phyloP scores from a whole-genome alignment of 306 rosid species.

The Trichosanthes truncata region DNA sequence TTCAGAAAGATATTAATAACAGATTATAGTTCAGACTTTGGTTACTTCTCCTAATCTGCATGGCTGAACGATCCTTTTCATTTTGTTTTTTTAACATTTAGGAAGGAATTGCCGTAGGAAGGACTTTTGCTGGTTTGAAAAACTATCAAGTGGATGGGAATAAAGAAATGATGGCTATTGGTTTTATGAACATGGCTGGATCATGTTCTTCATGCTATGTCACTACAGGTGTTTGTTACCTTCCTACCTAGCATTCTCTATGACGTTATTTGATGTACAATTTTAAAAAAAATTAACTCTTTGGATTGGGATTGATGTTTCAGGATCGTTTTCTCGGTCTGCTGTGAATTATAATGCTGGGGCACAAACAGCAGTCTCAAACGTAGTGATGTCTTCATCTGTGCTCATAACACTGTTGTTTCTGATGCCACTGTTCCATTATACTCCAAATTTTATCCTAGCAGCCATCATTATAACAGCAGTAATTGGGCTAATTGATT shows the following conservation, averaged over 20 bases:
- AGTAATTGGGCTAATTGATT: conserved; percentile 77
- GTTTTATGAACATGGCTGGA: conserved; percentile 92
- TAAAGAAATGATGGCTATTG: conserved; percentile 99
- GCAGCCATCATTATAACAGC: conserved; percentile 94
- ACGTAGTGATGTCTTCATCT: conserved; percentile 78
- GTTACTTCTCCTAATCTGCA: background rate
- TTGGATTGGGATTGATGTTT: background rate
- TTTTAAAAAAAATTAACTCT: background rate
- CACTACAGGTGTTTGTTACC: conserved; percentile 53
- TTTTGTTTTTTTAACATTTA: conserved; percentile 9
- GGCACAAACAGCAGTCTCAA: conserved; percentile 77
- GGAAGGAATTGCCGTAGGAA: conserved; percentile 99
- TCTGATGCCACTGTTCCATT: conserved; percentile 87
- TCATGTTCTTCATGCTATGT: conserved; percentile 91
- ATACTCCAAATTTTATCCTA: conserved; percentile 78
- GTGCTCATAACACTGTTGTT: conserved; percentile 89
- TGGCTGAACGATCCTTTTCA: background rate
- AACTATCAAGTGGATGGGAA: conserved; percentile 99
- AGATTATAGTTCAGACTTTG: background rate
- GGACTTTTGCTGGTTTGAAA: conserved; percentile 80
- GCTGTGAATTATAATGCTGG: conserved; percentile 95
- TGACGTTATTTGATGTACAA: background rate
- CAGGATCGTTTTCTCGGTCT: conserved; percentile 96
- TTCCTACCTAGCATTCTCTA: background rate
- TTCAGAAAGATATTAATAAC: background rate